Percentiles rank a stretch among this genome's conserved stretches.
Evolutionary conservation across 2,329 filamentous ascomycete species (phyloP).

Genomic region (Leptoxyphium fumago): DNA sequence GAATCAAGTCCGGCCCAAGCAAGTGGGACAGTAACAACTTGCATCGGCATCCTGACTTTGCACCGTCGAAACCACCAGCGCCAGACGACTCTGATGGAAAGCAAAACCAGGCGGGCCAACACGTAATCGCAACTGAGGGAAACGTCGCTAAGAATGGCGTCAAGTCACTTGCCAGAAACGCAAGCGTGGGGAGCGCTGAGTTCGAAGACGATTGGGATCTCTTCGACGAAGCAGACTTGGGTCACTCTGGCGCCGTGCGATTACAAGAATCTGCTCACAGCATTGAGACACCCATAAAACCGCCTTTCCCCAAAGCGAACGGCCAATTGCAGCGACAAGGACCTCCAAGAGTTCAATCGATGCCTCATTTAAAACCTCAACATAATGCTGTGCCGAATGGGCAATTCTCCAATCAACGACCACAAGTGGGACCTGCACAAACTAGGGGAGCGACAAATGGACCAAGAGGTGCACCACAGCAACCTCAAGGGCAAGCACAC

Average conservation of each 20-base stretch:
- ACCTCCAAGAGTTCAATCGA: constrained; percentile 16
- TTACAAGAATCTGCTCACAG: constrained; percentile 27
- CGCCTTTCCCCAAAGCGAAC: constrained; percentile 4
- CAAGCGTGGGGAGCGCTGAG: constrained; percentile 24
- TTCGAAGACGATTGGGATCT: constrained; percentile 41
- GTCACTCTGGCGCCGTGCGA: constrained; percentile 62
- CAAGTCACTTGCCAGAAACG: constrained; percentile 11
- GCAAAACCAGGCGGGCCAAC: constrained; percentile 5
- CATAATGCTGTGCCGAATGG: constrained; percentile 12
- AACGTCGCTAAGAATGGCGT: constrained; percentile 7
- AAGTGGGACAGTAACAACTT: constrained; percentile 69
- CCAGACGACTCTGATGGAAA: constrained; percentile 7
- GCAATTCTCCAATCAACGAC: constrained; percentile 7
- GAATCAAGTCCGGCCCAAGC: constrained; percentile 64
- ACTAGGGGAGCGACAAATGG: too few relatives aligned
- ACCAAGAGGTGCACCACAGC: constrained; percentile 6
- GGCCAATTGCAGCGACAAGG: constrained; percentile 8
- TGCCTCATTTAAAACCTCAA: constrained; percentile 16
- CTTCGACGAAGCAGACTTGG: constrained; percentile 41
- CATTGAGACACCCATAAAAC: constrained; percentile 11
- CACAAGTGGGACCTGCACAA: constrained; percentile 6
- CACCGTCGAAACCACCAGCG: constrained; percentile 42
- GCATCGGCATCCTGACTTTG: constrained; percentile 66
- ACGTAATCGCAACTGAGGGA: constrained; percentile 8
- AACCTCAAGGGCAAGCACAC: constrained; percentile 15